Evolutionary conservation across 352 stramenopile species (phyloP).

Genomic region (Pythium brassicae): DNA sequence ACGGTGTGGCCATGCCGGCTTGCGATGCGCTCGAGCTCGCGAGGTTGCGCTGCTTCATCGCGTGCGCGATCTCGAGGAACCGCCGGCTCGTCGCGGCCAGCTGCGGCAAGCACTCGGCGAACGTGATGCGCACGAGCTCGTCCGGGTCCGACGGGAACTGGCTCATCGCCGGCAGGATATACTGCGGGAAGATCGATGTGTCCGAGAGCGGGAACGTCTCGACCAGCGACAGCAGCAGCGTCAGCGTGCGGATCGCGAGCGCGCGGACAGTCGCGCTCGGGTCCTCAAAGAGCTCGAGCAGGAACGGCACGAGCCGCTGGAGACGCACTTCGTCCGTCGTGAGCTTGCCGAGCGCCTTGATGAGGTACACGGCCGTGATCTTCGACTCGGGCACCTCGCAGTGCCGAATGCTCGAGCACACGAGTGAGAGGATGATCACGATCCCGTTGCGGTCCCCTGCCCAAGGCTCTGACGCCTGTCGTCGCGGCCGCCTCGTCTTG

Average conservation of each 20-base stretch:
- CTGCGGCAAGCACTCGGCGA: conserved; percentile 91
- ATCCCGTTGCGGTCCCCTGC: conserved; percentile 72
- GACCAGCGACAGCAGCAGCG: conserved; percentile 88
- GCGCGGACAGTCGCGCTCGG: conserved; percentile 85
- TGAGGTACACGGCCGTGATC: conserved; percentile 89
- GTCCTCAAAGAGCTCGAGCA: conserved; percentile 93
- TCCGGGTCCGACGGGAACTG: conserved; percentile 89
- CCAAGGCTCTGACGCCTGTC: conserved; percentile 18
- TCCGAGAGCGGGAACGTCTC: conserved; percentile 93
- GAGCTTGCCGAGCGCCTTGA: conserved; percentile 86
- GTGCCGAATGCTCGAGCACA: conserved; percentile 81
- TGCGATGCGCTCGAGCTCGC: conserved; percentile 35
- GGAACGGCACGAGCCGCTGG: conserved; percentile 92
- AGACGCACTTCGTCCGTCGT: conserved; percentile 93
- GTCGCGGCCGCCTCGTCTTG: conserved; percentile 10
- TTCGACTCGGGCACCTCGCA: conserved; percentile 85
- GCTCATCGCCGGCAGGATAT: conserved; percentile 92
- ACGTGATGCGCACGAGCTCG: conserved; percentile 93
- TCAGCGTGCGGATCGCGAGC: conserved; percentile 87
- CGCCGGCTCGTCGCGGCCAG: conserved; percentile 91
- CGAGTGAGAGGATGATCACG: conserved; percentile 81
- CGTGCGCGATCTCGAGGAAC: conserved; percentile 93
- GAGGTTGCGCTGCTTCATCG: conserved; percentile 74
- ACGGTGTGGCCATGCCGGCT: conserved; percentile 17
- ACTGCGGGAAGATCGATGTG: conserved; percentile 95